phyloP scores from a whole-genome alignment of 345 rosid species.

The Eucalyptus albens region DNA sequence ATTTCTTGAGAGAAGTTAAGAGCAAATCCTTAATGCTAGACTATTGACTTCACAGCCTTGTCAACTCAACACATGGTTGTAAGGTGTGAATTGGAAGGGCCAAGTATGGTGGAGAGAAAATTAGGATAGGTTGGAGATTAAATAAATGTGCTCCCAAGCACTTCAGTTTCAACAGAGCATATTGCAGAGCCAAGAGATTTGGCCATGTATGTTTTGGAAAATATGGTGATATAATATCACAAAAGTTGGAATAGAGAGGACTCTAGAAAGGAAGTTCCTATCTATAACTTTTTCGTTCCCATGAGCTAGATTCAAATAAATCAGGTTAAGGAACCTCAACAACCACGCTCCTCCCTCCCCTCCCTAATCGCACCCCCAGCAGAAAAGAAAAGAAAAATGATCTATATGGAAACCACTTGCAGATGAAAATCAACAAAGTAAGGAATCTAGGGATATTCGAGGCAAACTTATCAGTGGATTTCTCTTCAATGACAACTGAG shows the following conservation, averaged over 20 bases:
- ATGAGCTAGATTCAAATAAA: background rate
- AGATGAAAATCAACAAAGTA: background rate
- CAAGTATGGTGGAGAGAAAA: background rate
- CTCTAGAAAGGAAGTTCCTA: background rate
- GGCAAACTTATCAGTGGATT: background rate
- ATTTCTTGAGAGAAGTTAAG: background rate
- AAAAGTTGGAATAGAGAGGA: background rate
- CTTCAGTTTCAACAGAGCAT: background rate
- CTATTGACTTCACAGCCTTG: background rate
- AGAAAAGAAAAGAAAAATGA: background rate
- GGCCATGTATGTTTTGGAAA: background rate
- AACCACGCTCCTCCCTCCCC: background rate
- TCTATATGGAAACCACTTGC: background rate
- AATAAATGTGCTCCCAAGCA: background rate
- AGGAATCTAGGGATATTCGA: background rate
- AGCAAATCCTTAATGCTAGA: background rate
- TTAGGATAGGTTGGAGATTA: background rate
- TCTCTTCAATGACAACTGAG: background rate
- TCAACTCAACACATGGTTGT: background rate
- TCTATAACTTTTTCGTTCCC: background rate
- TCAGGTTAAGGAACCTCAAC: background rate
- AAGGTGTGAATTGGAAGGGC: background rate
- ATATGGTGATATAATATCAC: background rate
- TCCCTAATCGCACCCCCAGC: background rate
- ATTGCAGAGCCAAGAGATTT: background rate